A percentile compares a stretch with the other conserved stretches of the same genome.
These are phyloP conservation scores for Sphaerobolus stellatus DNA, from an alignment of 1,284 basidiomycete species.

Conservation along the genomic window DNA sequence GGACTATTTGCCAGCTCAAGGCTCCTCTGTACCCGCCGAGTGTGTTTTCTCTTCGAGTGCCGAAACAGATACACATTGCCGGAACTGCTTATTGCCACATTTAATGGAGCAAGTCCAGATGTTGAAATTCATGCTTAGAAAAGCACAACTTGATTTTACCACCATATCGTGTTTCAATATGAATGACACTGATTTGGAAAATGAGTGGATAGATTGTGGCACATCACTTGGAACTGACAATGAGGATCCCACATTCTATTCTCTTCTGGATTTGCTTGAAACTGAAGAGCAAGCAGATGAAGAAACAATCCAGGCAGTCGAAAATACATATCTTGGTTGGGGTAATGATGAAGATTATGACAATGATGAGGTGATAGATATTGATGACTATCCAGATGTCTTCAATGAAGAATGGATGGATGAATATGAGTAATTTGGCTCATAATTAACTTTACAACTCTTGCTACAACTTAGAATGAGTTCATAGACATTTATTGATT, in stretches of 20 bases:
- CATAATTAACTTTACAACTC: too few relatives aligned
- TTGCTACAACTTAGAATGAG: too few relatives aligned
- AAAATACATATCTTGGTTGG: too few relatives aligned
- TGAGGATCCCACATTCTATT: too few relatives aligned
- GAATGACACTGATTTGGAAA: background rate
- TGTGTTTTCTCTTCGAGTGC: slow-evolving; percentile 28
- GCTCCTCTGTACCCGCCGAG: slow-evolving; percentile 28
- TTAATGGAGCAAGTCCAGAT: slow-evolving; percentile 28
- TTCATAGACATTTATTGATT: too few relatives aligned
- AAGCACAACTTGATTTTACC: background rate
- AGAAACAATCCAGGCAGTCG: background rate
- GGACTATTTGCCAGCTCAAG: slow-evolving; percentile 27
- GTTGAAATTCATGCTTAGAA: slow-evolving; percentile 19
- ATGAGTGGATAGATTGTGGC: background rate
- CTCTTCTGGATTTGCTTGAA: too few relatives aligned
- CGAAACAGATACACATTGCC: slow-evolving; percentile 20
- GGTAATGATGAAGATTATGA: too few relatives aligned
- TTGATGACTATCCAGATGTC: too few relatives aligned
- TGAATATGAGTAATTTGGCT: too few relatives aligned
- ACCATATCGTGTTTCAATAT: background rate
- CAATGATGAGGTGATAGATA: too few relatives aligned
- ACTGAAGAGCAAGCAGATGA: background rate
- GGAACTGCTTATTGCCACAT: slow-evolving; percentile 13
- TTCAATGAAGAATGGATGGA: too few relatives aligned
- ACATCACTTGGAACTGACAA: too few relatives aligned